Evolutionary conservation across 2,329 filamentous ascomycete species (phyloP), one percentile per base, ranked within the genome.

Genomic region (Curvularia sp.): DNA sequence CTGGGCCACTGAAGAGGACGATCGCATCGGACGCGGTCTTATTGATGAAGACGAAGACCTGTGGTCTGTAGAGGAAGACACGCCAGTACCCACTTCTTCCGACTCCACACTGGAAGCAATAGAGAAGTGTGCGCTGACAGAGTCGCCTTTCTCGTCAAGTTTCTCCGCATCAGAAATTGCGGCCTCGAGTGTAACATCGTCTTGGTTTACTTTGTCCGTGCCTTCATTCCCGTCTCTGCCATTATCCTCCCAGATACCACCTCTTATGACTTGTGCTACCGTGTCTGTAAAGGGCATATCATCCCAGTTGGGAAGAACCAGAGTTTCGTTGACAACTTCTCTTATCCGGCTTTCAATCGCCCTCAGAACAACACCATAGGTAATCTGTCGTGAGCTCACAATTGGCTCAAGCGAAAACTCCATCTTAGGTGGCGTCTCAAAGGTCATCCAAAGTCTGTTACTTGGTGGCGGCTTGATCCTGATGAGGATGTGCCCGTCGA

Each of bases 341-440:
- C 96, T 91, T 74, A 99, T 97, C 49, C 93, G 86, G 71, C 91
- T 96, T 77, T 99, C 95, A 58, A 99, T 98, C 60, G 96, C 92
- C 49, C 93, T 87, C 12, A 98, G 83, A 54, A 99, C 95, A 58
- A 97, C 86, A 1, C 89, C 91, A 76, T 97, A 98, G 0, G 95
- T 98, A 64, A 99, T 97, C 74, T 98, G 94, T 57, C 94, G 87
- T 13, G 93, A 90, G 79, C 93, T 97, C 49, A 99, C 93, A 66
- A 99, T 93, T 3, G 95, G 95, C 74, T 98, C 93, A 42, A 98
- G 92, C n/a, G 87, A 87, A 83, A 97, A 88, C 61, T 96, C 93
- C 80, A 99, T 90, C 72, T 94, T 93, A 18, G 95, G 95, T 83
- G 93, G 91, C n/a, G 87, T 87, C 74, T 96, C 91, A 73, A 99